These are phyloP conservation scores for Epichloe gansuensis DNA, from an alignment of 2,329 filamentous ascomycete species.

Conservation along the genomic window DNA sequence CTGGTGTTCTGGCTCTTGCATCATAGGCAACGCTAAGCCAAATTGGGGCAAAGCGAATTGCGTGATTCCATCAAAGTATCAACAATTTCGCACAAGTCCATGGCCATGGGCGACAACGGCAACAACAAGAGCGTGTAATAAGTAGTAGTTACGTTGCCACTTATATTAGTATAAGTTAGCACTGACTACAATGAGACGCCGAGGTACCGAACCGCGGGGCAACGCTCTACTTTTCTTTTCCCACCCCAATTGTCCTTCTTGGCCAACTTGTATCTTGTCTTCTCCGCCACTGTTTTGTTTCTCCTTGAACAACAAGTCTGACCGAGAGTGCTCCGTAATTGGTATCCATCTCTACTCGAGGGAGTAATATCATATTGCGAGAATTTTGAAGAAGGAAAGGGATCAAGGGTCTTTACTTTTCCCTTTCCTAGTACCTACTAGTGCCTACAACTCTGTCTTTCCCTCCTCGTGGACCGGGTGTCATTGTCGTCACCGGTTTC, in stretches of 20 bases:
- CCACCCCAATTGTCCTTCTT: neutral
- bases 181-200: neutral
- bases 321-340: neutral
- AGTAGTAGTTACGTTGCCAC: neutral
- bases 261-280: neutral
- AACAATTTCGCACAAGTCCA: conserved; percentile 18
- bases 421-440: too few species aligned
- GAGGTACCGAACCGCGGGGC: neutral
- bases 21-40: conserved; percentile 18
- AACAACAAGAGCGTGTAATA: conserved; percentile 7
- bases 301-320: neutral
- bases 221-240: neutral
- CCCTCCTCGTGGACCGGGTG: too few species aligned
- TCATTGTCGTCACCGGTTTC: neutral
- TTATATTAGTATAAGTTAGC: neutral
- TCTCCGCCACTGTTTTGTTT: neutral
- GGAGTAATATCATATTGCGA: neutral
- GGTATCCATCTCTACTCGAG: neutral
- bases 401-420: too few species aligned
- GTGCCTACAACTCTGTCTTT: too few species aligned
- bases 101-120: conserved; percentile 1
- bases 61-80: conserved; percentile 27
- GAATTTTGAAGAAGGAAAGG: too few species aligned
- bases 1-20: conserved; percentile 12
- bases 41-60: conserved; percentile 23